phyloP scores from a whole-genome alignment of 768 basidiomycete species.

The Serendipita indica region DNA sequence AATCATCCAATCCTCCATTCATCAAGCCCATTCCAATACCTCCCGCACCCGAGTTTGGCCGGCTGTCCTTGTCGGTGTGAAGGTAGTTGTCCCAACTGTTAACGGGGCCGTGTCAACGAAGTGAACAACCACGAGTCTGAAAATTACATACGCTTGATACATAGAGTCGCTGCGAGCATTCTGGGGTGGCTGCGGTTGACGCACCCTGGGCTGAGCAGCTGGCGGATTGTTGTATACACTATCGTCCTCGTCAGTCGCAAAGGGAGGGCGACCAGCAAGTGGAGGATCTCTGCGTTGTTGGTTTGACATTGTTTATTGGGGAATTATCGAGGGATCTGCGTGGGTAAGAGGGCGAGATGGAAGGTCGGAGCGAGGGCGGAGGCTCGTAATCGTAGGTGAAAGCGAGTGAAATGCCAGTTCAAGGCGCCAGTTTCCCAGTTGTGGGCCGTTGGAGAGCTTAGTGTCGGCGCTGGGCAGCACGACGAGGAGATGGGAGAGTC shows the following conservation, averaged over 20 bases:
- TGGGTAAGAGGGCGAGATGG: not conserved
- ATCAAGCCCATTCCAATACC: conserved; percentile 37
- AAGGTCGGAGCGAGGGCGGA: not conserved
- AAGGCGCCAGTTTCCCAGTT: conserved; percentile 3
- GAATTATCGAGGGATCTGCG: not conserved
- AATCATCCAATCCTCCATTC: conserved; percentile 30
- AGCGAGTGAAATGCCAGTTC: conserved; percentile 9
- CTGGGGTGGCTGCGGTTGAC: conserved; percentile 26
- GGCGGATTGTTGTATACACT: conserved; percentile 37
- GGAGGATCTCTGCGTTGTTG: conserved; percentile 21
- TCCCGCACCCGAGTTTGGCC: conserved; percentile 38
- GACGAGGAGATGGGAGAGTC: not conserved
- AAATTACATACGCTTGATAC: conserved; percentile 46
- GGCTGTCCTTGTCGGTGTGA: conserved; percentile 22
- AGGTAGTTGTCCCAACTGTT: conserved; percentile 52
- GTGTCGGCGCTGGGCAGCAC: not conserved
- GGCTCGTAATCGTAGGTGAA: not conserved
- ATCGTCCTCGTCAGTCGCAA: conserved; percentile 54
- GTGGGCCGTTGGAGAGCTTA: not conserved
- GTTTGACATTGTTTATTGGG: conserved; percentile 3
- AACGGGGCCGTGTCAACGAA: not conserved
- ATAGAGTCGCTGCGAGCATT: conserved; percentile 42
- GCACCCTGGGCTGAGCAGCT: conserved; percentile 25
- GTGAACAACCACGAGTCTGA: not conserved
- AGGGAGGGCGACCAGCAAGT: conserved; percentile 48